Percentiles rank a stretch among this genome's conserved stretches.
These are phyloP conservation scores for Trichosporon sp. DNA, from an alignment of 1,284 basidiomycete species.

Conservation along the genomic window DNA sequence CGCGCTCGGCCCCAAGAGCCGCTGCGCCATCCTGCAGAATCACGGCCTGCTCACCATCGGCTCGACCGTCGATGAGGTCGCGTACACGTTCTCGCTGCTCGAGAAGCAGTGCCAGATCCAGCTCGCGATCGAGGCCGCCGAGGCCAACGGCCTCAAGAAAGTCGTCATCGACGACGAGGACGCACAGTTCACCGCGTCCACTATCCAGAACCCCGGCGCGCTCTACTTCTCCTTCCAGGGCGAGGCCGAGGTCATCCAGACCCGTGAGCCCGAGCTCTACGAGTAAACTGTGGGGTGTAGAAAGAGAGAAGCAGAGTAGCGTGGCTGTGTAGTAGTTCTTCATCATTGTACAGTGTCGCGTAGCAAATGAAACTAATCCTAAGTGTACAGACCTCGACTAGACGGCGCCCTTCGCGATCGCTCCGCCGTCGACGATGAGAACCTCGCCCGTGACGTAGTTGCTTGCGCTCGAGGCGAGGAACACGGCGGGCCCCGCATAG, in stretches of 20 bases:
- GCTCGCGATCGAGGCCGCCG: conserved; percentile 46
- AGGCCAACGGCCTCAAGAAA: conserved; percentile 39
- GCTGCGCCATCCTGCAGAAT: conserved; percentile 54
- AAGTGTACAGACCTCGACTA: background rate
- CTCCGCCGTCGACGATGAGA: conserved; percentile 24
- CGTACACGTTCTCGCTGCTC: conserved; percentile 41
- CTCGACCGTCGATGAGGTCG: conserved; percentile 39
- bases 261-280: conserved; percentile 9
- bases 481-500: conserved; percentile 78
- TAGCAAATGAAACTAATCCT: background rate
- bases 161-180: conserved; percentile 39
- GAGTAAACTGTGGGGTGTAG: background rate
- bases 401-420: background rate
- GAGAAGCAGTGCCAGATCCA: conserved; percentile 48
- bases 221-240: conserved; percentile 14
- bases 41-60: conserved; percentile 59
- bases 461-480: conserved; percentile 74
- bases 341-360: background rate
- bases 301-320: background rate
- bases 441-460: conserved; percentile 82
- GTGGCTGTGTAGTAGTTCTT: background rate
- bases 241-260: conserved; percentile 12
- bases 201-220: conserved; percentile 28
- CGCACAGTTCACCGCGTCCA: conserved; percentile 44
- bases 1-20: conserved; percentile 53